Evolutionary conservation across 805 yeast species (phyloP), one percentile per base, ranked within the genome.

Genomic region (Candida ascalaphidarum): DNA sequence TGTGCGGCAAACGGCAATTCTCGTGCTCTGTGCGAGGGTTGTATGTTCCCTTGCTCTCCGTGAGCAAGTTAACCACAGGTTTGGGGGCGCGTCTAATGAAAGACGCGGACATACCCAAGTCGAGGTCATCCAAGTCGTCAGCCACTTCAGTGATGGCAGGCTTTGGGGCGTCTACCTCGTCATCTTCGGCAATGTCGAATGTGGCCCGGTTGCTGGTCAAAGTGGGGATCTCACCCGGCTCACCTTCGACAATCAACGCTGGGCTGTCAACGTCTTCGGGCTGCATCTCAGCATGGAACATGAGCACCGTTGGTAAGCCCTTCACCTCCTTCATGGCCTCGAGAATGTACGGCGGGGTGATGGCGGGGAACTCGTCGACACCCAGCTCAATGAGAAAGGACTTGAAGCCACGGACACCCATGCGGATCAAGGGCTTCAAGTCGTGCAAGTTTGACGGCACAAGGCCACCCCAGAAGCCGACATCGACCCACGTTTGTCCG

Each of bases 381-480:
- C 96, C 96, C 24, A 92, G 79, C 40, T 88, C 95, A 46, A 88
- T 85, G 58, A 89, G 55, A 44, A 88, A 89, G 18, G 95, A 92
- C 52, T 88, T 88, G 62, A 88, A 88, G 1, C 97, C 97, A 24
- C 95, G 66, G 5, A 89, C 96, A 27, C 97, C 97, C 36, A 82
- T 76, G 32, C 75, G 57, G 34, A 86, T 77, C 45, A 88, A 65
- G 0, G 95, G 95, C 14, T 68, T 61, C 39, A 88, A 62, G 41
- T 83, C 77, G 8, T 65, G 57, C 31, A 80, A 47, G 52, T 88
- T 88, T 35, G 66, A 69, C 6, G 97, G 97, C 22, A 88, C 74
- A 35, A 88, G 61, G 1, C 96, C 97, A 28, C 96, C 97, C 96
- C 96, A 89, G 50, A 89, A 86, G 0, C 86, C 96, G 6, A 81